Evolutionary conservation across 2,329 filamentous ascomycete species (phyloP).

Genomic region (Fusarium incarnatum): DNA sequence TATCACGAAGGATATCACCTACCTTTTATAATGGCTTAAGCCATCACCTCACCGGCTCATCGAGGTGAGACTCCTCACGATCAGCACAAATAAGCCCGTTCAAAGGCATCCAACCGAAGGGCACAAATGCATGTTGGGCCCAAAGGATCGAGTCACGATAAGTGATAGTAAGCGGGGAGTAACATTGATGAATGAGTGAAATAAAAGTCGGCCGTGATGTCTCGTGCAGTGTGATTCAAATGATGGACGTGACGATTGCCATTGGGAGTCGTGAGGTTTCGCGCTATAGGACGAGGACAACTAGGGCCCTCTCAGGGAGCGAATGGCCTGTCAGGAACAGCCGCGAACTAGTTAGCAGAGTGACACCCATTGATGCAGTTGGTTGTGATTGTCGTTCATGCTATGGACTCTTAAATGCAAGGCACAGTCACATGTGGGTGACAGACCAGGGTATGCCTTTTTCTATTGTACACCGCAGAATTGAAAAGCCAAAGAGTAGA

Average conservation of each 20-base stretch:
- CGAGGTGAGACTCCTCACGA: conserved; percentile 20
- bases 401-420: conserved; percentile 28
- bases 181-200: conserved; percentile 18
- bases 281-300: conserved; percentile 36
- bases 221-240: conserved; percentile 43
- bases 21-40: conserved; percentile 28
- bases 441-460: conserved; percentile 21
- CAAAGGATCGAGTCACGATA: conserved; percentile 32
- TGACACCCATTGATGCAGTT: conserved; percentile 14
- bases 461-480: conserved; percentile 16
- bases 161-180: conserved; percentile 11
- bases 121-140: conserved; percentile 37
- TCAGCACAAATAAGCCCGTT: conserved; percentile 36
- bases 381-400: conserved; percentile 27
- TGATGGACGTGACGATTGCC: conserved; percentile 39
- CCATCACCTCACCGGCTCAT: not conserved
- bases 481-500: conserved; percentile 8
- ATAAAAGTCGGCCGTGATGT: conserved; percentile 39
- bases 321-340: conserved; percentile 33
- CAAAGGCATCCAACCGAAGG: conserved; percentile 32
- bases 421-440: conserved; percentile 32
- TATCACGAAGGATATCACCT: conserved; percentile 5
- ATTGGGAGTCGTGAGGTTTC: conserved; percentile 41
- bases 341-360: conserved; percentile 31
- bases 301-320: conserved; percentile 17